Conservation (phyloP, 805 yeast species). For the Candida verbasci region DNA sequence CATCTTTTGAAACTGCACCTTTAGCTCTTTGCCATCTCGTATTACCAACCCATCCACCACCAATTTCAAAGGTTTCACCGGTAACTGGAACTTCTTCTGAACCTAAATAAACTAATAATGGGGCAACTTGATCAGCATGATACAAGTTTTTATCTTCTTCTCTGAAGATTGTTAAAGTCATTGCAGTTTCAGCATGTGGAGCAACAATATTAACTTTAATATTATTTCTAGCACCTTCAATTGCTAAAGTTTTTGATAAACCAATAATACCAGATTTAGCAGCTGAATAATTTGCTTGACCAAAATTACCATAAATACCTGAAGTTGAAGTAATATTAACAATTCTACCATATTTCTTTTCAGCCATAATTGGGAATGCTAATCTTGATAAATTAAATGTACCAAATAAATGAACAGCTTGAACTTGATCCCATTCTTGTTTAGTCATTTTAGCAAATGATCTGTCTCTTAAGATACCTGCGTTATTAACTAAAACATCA, state of each 20-base stretch:
- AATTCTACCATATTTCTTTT: constrained; percentile 76
- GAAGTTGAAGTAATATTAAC: constrained; percentile 92
- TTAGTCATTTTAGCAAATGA: constrained; percentile 83
- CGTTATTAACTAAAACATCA: constrained; percentile 85
- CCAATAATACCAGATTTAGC: constrained; percentile 90
- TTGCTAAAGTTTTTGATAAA: constrained; percentile 77
- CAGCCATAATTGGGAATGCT: constrained; percentile 85
- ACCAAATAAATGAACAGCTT: constrained; percentile 78
- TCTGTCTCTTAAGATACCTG: constrained; percentile 89
- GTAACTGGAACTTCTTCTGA: constrained; percentile 66
- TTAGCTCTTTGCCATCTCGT: constrained; percentile 94
- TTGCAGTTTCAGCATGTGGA: constrained; percentile 97
- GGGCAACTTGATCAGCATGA: constrained; percentile 88
- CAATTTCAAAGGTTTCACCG: constrained; percentile 86
- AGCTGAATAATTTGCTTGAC: constrained; percentile 93
- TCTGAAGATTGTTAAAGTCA: constrained; percentile 86
- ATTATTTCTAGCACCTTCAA: constrained; percentile 80
- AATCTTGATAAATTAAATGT: constrained; percentile 78
- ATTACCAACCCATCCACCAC: constrained; percentile 95
- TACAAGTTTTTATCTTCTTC: constrained; percentile 77
- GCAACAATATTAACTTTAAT: constrained; percentile 82
- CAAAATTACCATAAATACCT: constrained; percentile 96
- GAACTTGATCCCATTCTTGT: constrained; percentile 76
- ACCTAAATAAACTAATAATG: constrained; percentile 75
- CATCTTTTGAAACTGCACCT: constrained; percentile 67